Evolutionary conservation across 2,329 filamentous ascomycete species (phyloP), one percentile per base, ranked within the genome.

Genomic region (Aaosphaeria pasadenensis): DNA sequence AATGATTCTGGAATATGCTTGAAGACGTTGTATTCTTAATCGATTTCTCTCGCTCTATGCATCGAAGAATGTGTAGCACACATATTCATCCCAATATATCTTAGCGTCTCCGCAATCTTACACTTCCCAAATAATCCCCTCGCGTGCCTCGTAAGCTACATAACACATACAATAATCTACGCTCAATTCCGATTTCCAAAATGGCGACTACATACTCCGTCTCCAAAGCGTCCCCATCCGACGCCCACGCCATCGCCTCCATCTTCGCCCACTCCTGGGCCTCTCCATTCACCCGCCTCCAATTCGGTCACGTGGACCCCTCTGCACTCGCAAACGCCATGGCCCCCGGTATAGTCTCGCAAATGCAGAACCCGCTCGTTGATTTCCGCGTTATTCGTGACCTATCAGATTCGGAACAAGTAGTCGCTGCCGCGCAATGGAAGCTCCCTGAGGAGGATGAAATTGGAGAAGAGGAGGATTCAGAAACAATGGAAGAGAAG

Each of bases 361-460:
- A 41, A n/a, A 41, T 41, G 17, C 57, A 30, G 3, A 51, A 48
- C 2, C 33, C 35, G 5, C 30, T 45, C 24, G 48, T 45, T 2
- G 40, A 30, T 4, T 62, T 53, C 28, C 11, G 58, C 9, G 52
- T 63, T 5, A 53, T 53, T 7, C 58, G 58, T 0, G n/a, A 55
- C 11, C 17, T 24, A 24, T 35, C 13, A 4, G 33, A 32, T 2
- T 51, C 44, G 5, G 5, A 44, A 41, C 32, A 55, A 6, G 47
- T 60, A 11, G 54, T 54, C n/a, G 49, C 62, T 43, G 60, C 62
- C 1, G 60, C 62, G 29, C 62, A 66, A 46, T 67, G 64, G 63
- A 54, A 42, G 1, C 7, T 57, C 2, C 58, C 60, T 6, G 6
- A 30, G 7, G 30, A 28, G 11, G 43, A 44, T 13, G 35, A 38